These are phyloP conservation scores for Cystobasidium onofrii DNA, from an alignment of 768 basidiomycete genomes.

Conservation along the genomic window DNA sequence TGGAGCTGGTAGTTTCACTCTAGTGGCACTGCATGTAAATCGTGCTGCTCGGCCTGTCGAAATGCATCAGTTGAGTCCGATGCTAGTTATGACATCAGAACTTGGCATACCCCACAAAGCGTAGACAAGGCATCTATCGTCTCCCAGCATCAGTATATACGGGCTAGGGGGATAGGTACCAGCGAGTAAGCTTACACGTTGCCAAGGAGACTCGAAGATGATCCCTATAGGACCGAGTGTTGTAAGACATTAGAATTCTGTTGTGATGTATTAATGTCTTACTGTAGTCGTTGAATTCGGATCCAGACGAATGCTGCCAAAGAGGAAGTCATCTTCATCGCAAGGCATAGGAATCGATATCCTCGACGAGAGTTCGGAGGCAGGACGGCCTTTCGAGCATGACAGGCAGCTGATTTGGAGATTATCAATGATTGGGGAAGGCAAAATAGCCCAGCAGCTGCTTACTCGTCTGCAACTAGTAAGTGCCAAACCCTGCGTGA, in stretches of 20 bases:
- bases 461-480: background rate
- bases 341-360: background rate
- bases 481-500: background rate
- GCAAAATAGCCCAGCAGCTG: too few species aligned
- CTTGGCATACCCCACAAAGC: background rate
- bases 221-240: background rate
- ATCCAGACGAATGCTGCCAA: background rate
- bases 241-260: background rate
- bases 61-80: background rate
- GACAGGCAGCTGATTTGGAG: background rate
- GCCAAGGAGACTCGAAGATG: background rate
- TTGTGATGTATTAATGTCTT: background rate
- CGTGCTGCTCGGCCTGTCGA: background rate
- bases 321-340: background rate
- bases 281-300: background rate
- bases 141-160: too few species aligned
- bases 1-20: background rate
- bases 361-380: background rate
- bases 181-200: background rate
- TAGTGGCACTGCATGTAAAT: background rate
- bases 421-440: background rate
- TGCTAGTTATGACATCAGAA: background rate
- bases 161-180: too few species aligned
- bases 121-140: background rate
- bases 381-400: background rate